Evolutionary conservation across 75 land plant species (phyloP).

Genomic region (Pinus albicaulis): DNA sequence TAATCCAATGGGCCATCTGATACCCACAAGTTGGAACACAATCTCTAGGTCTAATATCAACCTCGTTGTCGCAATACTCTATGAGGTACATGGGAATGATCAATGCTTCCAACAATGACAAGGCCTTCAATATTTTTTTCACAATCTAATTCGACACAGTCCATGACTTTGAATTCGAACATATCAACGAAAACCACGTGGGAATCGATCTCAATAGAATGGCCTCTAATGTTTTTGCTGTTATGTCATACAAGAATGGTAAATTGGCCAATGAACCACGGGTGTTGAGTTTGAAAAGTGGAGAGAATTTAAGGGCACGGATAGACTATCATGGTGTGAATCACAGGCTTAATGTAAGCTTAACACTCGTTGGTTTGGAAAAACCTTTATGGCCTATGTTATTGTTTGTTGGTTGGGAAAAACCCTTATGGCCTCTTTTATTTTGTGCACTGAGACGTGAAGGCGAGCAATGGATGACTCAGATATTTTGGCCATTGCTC

Average conservation of each 20-base stretch:
- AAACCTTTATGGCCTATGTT: slow-evolving; percentile 19
- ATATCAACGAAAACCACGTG: slow-evolving; percentile 61
- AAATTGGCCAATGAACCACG: neutral
- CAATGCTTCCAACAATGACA: slow-evolving; percentile 29
- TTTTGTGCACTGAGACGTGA: slow-evolving; percentile 67
- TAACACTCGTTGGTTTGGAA: neutral
- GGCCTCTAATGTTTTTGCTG: slow-evolving; percentile 25
- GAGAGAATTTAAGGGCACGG: slow-evolving; percentile 19
- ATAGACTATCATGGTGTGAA: slow-evolving; percentile 13
- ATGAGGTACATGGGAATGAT: slow-evolving; percentile 46
- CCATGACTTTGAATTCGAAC: slow-evolving; percentile 37
- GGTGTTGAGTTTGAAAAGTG: slow-evolving; percentile 15
- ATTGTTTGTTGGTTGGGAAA: slow-evolving; percentile 30
- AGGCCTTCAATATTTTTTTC: slow-evolving; percentile 33
- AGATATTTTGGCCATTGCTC: too few relatives aligned
- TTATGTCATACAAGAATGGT: slow-evolving; percentile 17
- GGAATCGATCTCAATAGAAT: slow-evolving; percentile 53
- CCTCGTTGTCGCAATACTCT: too few relatives aligned
- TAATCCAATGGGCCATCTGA: too few relatives aligned
- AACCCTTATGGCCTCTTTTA: neutral
- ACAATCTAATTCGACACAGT: slow-evolving; percentile 69
- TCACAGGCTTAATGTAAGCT: slow-evolving; percentile 6
- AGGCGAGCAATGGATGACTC: slow-evolving; percentile 67
- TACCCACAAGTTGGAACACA: too few relatives aligned
- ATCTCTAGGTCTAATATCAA: too few relatives aligned